phyloP scores from a whole-genome alignment of 805 yeast genomes.

The Ogataea nonfermentans region DNA sequence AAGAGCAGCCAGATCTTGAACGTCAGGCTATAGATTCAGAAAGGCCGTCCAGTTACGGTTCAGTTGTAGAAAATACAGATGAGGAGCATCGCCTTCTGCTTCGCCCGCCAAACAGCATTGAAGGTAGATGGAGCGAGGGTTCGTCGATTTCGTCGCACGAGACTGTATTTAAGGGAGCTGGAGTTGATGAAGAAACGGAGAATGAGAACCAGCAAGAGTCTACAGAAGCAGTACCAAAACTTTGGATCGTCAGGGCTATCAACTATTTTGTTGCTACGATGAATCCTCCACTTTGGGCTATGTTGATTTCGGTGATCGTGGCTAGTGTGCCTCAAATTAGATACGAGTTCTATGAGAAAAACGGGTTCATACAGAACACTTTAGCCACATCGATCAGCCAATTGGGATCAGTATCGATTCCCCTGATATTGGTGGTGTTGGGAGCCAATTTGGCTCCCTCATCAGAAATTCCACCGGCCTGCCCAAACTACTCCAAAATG shows the following conservation, averaged over 20 bases:
- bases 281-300: conserved; percentile 85
- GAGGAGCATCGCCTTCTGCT: conserved; percentile 4
- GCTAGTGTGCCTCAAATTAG: conserved; percentile 65
- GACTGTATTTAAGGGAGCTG: conserved; percentile 14
- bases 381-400: conserved; percentile 60
- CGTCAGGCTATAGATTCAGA: conserved; percentile 7
- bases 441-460: conserved; percentile 79
- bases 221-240: not conserved
- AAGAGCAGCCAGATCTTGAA: conserved; percentile 17
- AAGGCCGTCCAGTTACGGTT: conserved; percentile 21
- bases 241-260: conserved; percentile 3
- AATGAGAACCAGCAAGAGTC: conserved; percentile 1
- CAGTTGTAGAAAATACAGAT: conserved; percentile 13
- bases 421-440: conserved; percentile 68
- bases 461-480: conserved; percentile 62
- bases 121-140: conserved; percentile 27
- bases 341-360: conserved; percentile 51
- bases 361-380: conserved; percentile 66
- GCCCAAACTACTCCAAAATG: conserved; percentile 59
- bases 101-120: conserved; percentile 5
- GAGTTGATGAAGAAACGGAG: conserved; percentile 11
- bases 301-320: conserved; percentile 64
- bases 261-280: conserved; percentile 35
- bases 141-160: conserved; percentile 25
- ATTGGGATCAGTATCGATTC: conserved; percentile 74